These are phyloP conservation scores for Sugiyamaella americana DNA, from an alignment of 805 yeast genomes.

Conservation along the genomic window DNA sequence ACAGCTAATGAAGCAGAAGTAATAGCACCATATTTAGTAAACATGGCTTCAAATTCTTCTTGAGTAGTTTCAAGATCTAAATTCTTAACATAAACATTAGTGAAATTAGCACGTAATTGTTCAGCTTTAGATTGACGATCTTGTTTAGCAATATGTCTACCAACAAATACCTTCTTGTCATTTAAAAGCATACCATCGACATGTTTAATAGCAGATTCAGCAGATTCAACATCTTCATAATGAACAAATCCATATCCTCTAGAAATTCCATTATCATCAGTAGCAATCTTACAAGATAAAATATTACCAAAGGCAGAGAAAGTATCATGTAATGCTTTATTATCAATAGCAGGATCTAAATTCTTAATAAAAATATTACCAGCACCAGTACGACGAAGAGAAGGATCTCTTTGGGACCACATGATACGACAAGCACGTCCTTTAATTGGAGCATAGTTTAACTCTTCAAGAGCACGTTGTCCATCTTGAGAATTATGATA, in stretches of 20 bases:
- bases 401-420: constrained; percentile 99
- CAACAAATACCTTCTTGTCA: constrained; percentile 93
- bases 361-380: constrained; percentile 98
- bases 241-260: constrained; percentile 98
- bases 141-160: constrained; percentile 84
- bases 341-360: constrained; percentile 96
- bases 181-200: constrained; percentile 98
- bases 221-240: constrained; percentile 88
- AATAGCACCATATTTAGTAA: constrained; percentile 67
- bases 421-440: constrained; percentile 98
- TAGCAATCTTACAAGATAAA: constrained; percentile 94
- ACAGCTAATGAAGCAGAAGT: constrained; percentile 77
- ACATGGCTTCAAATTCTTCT: constrained; percentile 60
- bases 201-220: constrained; percentile 89
- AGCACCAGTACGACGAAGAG: constrained; percentile 87
- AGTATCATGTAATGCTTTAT: constrained; percentile 97
- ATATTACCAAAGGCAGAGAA: constrained; percentile 95
- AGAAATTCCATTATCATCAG: constrained; percentile 84
- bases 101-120: constrained; percentile 85
- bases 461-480: constrained; percentile 87
- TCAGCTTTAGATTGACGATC: constrained; percentile 93
- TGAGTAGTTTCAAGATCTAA: constrained; percentile 53
- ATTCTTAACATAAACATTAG: constrained; percentile 95
- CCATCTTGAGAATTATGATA: constrained; percentile 86
- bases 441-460: constrained; percentile 89